phyloP scores from a whole-genome alignment of 805 yeast genomes.

The Pichia manshurica region DNA sequence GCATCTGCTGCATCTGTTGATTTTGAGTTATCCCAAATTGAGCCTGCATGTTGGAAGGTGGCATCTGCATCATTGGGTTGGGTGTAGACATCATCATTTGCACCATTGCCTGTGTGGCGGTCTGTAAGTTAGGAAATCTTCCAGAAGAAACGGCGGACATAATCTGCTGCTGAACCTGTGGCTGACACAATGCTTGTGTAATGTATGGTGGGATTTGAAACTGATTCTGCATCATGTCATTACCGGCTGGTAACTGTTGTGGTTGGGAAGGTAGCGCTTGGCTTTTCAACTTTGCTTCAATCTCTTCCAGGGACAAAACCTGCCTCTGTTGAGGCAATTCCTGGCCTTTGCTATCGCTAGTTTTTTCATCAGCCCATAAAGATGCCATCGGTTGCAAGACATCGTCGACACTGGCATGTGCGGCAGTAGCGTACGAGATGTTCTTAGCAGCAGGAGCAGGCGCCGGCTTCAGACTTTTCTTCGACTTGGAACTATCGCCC shows the following conservation, averaged over 20 bases:
- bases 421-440: conserved; percentile 41
- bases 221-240: conserved; percentile 17
- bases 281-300: conserved; percentile 69
- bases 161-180: conserved; percentile 26
- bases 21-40: conserved; percentile 10
- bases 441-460: conserved; percentile 25
- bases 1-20: conserved; percentile 14
- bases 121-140: conserved; percentile 28
- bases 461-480: conserved; percentile 16
- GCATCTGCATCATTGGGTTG: conserved; percentile 13
- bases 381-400: conserved; percentile 65
- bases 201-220: conserved; percentile 24
- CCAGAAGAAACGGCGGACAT: conserved; percentile 30
- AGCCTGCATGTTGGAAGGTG: not conserved
- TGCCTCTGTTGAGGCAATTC: conserved; percentile 27
- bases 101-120: conserved; percentile 30
- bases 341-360: conserved; percentile 18
- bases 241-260: conserved; percentile 16
- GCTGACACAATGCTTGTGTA: conserved; percentile 19
- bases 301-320: conserved; percentile 71
- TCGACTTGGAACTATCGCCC: conserved; percentile 13
- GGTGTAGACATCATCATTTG: conserved; percentile 27
- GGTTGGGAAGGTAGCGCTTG: conserved; percentile 27
- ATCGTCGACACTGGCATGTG: conserved; percentile 33
- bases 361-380: conserved; percentile 46